Evolutionary conservation across 2,329 filamentous ascomycete genomes (phyloP).

Genomic region (Clarireedia monteithiana): DNA sequence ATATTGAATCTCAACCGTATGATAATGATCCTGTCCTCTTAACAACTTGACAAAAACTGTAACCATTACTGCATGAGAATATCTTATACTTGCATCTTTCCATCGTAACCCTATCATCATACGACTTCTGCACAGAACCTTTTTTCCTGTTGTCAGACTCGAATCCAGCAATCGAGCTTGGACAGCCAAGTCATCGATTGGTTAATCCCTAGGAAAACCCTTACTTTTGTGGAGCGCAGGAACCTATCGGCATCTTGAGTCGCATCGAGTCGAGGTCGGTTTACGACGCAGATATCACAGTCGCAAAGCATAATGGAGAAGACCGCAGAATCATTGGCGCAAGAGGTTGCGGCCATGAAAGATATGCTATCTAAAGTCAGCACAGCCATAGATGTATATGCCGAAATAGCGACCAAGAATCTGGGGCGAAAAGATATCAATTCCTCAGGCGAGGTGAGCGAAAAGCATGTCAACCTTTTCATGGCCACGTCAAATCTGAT

Average conservation of each 20-base stretch:
- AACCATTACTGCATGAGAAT: neutral
- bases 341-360: constrained; percentile 3
- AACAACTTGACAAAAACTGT: neutral
- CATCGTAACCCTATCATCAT: neutral
- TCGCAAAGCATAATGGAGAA: constrained; percentile 1
- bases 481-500: constrained; percentile 1
- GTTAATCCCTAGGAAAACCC: no score
- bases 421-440: neutral
- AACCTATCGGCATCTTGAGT: neutral
- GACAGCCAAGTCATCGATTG: no score
- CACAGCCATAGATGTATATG: neutral
- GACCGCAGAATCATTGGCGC: neutral
- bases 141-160: neutral
- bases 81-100: neutral
- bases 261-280: neutral
- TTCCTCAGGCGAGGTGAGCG: neutral
- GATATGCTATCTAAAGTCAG: constrained; percentile 1
- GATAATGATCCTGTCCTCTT: no score
- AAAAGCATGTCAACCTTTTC: constrained; percentile 4
- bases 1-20: no score
- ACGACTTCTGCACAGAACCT: neutral
- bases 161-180: neutral
- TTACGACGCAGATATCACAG: neutral
- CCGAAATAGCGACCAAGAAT: neutral
- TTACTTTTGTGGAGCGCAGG: no score